These are phyloP conservation scores for Aspergillus sp. DNA, from an alignment of 2,329 filamentous ascomycete species.

Conservation along the genomic window DNA sequence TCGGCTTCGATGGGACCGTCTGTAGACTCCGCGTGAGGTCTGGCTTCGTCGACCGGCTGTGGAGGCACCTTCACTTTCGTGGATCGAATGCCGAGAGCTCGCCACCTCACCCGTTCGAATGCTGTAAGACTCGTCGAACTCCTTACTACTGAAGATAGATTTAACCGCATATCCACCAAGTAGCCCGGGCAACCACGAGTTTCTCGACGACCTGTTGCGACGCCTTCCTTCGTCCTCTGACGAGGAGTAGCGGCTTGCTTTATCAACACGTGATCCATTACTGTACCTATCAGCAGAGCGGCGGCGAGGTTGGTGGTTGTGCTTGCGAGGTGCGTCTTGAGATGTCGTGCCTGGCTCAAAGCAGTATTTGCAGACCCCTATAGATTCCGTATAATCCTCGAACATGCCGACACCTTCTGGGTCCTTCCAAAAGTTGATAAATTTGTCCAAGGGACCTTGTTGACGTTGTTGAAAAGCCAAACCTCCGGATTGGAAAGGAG, in stretches of 20 bases:
- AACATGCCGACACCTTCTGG: conserved; percentile 66
- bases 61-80: conserved; percentile 33
- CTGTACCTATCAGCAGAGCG: conserved; percentile 51
- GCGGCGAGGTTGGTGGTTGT: conserved; percentile 54
- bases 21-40: conserved; percentile 46
- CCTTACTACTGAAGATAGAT: conserved; percentile 55
- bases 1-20: conserved; percentile 32
- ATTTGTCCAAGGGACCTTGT: conserved; percentile 56
- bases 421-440: conserved; percentile 64
- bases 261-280: conserved; percentile 55
- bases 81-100: conserved; percentile 26
- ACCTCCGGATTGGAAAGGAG: conserved; percentile 34
- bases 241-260: conserved; percentile 59
- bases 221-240: conserved; percentile 54
- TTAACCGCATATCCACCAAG: conserved; percentile 59
- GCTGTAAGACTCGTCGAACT: conserved; percentile 64
- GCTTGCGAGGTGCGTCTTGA: conserved; percentile 61
- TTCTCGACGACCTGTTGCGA: conserved; percentile 47
- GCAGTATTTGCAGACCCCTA: conserved; percentile 66
- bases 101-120: conserved; percentile 54
- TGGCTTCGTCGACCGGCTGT: conserved; percentile 41
- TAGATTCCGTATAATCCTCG: conserved; percentile 68
- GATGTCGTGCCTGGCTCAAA: conserved; percentile 62
- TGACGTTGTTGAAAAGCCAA: conserved; percentile 56
- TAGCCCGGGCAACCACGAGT: conserved; percentile 56